Evolutionary conservation across 148 eudicot genomes (phyloP), one percentile per base, ranked within the genome.

Genomic region (Rhododendron griersonianum): DNA sequence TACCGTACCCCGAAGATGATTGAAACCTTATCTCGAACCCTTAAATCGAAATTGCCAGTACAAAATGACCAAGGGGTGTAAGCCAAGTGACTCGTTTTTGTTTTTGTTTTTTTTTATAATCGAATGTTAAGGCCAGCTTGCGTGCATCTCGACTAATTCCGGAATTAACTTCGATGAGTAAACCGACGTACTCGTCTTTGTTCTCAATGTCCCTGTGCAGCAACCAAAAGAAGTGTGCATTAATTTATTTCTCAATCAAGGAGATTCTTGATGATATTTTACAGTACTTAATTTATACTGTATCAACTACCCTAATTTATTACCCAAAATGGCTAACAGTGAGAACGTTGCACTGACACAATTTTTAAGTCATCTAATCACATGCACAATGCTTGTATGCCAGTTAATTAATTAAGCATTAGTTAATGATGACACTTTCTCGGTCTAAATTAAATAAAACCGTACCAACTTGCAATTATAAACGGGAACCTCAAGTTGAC

Each of bases 81-180:
- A 33, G 35, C 35, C 35, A 33, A 0, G 65, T 19, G 18, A 21
- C n/a, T 55, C 61, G 57, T 51, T 51, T 51, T 18, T 55, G 7
- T 59, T 16, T 7, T 59, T 50, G 0, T 50, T 50, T 11, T 11
- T 50, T 13, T 4, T 3, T 0, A 15, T 55, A 55, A 55, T 7
- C 23, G 1, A 0, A 0, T 16, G 0, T 16, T 7, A 0, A 0
- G 0, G 0, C 23, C 21, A 55, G 4, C 7, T 55, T 55, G 1
- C 4, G 3, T 0, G 4, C 4, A 53, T 0, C 57, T 53, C 16
- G 13, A 53, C 50, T 47, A 47, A 47, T 47, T 47, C 0, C 0
- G 0, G 50, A 47, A 9, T 47, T 8, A 47, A 47, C 11, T 33
- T 33, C 35, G 35, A 33, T 33, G 35, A 33, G 2, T 33, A 33